Conservation (phyloP, 192 early-diverging fungal genomes). For the Phycomyces blakesleeanus region DNA sequence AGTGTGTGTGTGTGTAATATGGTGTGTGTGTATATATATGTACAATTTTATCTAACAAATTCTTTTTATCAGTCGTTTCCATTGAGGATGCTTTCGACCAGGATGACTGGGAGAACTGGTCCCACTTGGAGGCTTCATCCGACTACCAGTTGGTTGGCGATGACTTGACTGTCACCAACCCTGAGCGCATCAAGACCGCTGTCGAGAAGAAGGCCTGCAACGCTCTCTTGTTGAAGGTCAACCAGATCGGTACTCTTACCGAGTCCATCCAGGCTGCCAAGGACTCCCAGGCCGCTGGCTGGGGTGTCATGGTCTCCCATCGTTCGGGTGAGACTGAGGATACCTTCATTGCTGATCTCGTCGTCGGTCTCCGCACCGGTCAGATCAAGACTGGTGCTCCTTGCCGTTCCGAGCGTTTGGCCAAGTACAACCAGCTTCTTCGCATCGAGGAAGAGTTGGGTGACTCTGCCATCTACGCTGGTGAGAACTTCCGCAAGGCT, state of each 20-base stretch:
- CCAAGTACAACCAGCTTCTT: conserved; percentile 99
- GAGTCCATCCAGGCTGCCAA: conserved; percentile 88
- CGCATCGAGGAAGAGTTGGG: conserved; percentile 98
- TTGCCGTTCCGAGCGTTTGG: conserved; percentile 93
- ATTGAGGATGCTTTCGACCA: conserved; percentile 99
- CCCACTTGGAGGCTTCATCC: conserved; percentile 59
- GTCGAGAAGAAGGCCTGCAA: conserved; percentile 94
- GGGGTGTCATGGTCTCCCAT: conserved; percentile 99
- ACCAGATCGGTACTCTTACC: conserved; percentile 97
- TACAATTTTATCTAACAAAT: too few relatives aligned
- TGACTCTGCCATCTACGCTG: conserved; percentile 89
- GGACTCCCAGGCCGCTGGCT: conserved; percentile 79
- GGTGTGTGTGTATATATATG: too few relatives aligned
- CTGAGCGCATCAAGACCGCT: conserved; percentile 81
- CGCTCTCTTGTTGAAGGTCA: conserved; percentile 95
- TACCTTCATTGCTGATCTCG: conserved; percentile 93
- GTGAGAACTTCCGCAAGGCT: conserved; percentile 83
- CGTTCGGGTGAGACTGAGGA: conserved; percentile 99
- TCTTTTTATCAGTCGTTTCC: conserved; percentile 81
- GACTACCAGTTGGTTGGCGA: conserved; percentile 69
- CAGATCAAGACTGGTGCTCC: conserved; percentile 99
- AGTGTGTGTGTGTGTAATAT: too few relatives aligned
- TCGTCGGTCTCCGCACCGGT: conserved; percentile 90
- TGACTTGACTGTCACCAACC: conserved; percentile 98
- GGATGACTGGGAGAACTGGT: conserved; percentile 95